These are phyloP conservation scores for Gossypium thurberi DNA, from an alignment of 345 rosid species.

Conservation along the genomic window DNA sequence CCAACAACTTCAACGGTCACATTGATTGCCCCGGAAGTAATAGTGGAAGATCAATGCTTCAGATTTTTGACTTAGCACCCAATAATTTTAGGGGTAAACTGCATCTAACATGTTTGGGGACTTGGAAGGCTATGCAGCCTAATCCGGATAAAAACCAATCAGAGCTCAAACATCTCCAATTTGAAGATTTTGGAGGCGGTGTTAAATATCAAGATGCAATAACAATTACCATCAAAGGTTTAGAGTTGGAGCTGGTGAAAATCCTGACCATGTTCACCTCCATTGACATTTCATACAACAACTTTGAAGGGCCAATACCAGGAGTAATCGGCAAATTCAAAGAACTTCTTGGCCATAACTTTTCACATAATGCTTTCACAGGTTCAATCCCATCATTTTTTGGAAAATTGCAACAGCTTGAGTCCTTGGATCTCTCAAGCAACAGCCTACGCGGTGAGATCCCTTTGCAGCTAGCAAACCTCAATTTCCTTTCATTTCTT, in stretches of 20 bases:
- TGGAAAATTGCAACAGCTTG: not conserved
- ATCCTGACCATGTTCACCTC: not conserved
- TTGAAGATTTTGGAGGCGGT: too few relatives aligned
- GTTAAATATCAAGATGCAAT: not conserved
- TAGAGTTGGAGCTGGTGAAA: not conserved
- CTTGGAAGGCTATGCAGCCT: not conserved
- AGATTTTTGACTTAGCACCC: not conserved
- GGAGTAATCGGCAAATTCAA: not conserved
- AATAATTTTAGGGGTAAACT: not conserved
- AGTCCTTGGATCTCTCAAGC: not conserved
- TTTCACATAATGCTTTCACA: not conserved
- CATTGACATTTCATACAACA: slow-evolving; percentile 3
- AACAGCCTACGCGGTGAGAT: not conserved
- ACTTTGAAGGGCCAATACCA: slow-evolving; percentile 3
- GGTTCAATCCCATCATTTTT: not conserved
- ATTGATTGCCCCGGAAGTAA: slow-evolving; percentile 8
- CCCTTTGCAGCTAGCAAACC: not conserved
- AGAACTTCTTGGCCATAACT: not conserved
- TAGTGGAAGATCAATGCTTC: not conserved
- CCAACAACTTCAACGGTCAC: slow-evolving; percentile 14
- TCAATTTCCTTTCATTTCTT: not conserved
- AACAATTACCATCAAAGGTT: slow-evolving; percentile 6
- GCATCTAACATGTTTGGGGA: not conserved
- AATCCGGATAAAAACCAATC: not conserved
- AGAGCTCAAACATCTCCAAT: not conserved